Conservation (phyloP, 2,329 filamentous ascomycete genomes). For the Sporothrix inflata region DNA sequence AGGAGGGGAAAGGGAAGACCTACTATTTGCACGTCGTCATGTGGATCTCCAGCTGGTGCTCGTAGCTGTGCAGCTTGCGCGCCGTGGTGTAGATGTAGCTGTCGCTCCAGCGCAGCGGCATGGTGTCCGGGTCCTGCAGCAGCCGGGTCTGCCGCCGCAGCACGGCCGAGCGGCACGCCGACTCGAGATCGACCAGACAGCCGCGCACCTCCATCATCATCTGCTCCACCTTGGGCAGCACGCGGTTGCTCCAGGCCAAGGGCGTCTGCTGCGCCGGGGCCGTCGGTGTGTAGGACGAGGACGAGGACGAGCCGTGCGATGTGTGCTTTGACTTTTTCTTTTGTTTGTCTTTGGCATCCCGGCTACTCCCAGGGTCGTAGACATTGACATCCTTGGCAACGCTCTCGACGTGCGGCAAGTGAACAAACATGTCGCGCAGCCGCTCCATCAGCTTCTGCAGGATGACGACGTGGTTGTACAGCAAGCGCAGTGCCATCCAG, state of each 20-base stretch:
- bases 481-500: slow-evolving; percentile 8
- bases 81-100: not conserved
- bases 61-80: not conserved
- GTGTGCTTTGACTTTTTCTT: not conserved
- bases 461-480: slow-evolving; percentile 25
- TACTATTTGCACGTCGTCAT: slow-evolving; percentile 27
- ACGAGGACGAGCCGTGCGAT: not conserved
- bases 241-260: slow-evolving; percentile 15
- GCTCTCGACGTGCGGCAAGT: slow-evolving; percentile 13
- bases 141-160: slow-evolving; percentile 14
- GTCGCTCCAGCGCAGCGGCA: slow-evolving; percentile 12
- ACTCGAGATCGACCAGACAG: not conserved
- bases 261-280: not conserved
- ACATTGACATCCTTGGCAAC: slow-evolving; percentile 16
- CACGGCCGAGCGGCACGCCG: not conserved
- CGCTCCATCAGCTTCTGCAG: slow-evolving; percentile 23
- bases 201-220: slow-evolving; percentile 6
- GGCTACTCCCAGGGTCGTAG: not conserved
- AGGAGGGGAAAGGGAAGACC: not conserved
- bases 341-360: not conserved
- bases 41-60: not conserved
- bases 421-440: slow-evolving; percentile 19
- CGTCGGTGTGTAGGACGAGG: not conserved
- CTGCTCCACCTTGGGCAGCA: slow-evolving; percentile 22
- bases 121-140: slow-evolving; percentile 12